Evolutionary conservation across 345 rosid species (phyloP), one percentile per base, ranked within the genome.

Genomic region (Acer campestre): DNA sequence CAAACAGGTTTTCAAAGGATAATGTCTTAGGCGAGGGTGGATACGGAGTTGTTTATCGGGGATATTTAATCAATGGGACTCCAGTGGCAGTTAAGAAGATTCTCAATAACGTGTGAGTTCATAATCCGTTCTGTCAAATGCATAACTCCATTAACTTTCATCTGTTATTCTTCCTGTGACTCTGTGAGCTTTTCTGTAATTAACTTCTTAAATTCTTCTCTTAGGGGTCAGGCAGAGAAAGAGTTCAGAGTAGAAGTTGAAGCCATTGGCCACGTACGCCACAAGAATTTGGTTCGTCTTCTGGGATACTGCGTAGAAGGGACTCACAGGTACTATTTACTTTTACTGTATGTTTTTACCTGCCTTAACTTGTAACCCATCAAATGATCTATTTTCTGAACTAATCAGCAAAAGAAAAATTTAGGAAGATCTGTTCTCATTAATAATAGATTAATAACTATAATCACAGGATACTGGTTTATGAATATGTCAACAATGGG

Each of bases 181-280:
- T 71, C 65, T 4, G 3, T 12, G 8, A 25, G 48, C 71, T 71
- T 22, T 64, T 74, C 6, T 40, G 59, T 53, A 29, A 53, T 53
- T 23, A 68, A 59, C 22, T 48, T 64, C 55, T 40, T 78, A 29
- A 65, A 12, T 75, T 51, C 65, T 67, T 62, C 13, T 48, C 51
- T n/a, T 56, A 92, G 97, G 85, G 94, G 97, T 74, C 97, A 92
- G 83, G 97, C 97, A 38, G 97, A 92, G 81, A 92, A 92, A 83
- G 97, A 92, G 73, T 92, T 92, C 61, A 83, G 90, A 62, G 94
- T 85, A 61, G 97, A 92, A 78, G 97, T 92, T 35, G 97, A 92
- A 74, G 97, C 97, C 58, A 92, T 92, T 38, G 94, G 97, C 29
- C 97, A 92, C 68, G 97, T 92, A 44, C 94, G 94, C 68, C 97